Evolutionary conservation across 179 eudicot genomes (phyloP).

Genomic region (Beta lomatogona): DNA sequence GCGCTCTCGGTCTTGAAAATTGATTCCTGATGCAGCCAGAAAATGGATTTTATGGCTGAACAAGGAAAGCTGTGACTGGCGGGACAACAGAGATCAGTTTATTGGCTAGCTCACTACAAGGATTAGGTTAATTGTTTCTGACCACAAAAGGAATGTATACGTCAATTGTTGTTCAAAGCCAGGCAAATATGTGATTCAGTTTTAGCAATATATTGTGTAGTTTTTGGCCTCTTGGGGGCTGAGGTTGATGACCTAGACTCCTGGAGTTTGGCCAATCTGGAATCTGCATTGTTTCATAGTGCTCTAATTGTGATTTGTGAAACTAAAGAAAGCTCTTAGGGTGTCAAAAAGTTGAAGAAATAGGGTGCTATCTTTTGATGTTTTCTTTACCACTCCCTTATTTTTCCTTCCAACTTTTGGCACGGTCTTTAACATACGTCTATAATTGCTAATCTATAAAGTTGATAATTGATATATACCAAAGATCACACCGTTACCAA

Average conservation of each 20-base stretch:
- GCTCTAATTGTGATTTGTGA: constrained; percentile 18
- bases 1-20: constrained; percentile 7
- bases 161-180: constrained; percentile 15
- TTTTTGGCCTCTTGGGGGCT: constrained; percentile 15
- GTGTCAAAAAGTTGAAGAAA: not conserved
- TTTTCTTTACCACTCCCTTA: no score
- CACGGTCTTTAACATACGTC: no score
- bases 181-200: constrained; percentile 27
- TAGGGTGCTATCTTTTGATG: not conserved
- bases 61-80: not conserved
- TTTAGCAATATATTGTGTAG: constrained; percentile 27
- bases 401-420: no score
- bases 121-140: constrained; percentile 18
- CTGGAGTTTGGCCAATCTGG: not conserved
- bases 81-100: constrained; percentile 5
- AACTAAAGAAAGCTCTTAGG: not conserved
- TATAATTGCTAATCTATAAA: no score
- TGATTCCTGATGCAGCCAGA: constrained; percentile 4
- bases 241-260: not conserved
- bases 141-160: constrained; percentile 19
- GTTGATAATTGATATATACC: no score
- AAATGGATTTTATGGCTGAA: constrained; percentile 7
- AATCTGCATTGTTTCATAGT: constrained; percentile 24
- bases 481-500: no score
- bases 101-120: constrained; percentile 15